Evolutionary conservation across 371 early-diverging fungal genomes (phyloP), one percentile per base, ranked within the genome.

Genomic region (Dichotomocladium elegans): DNA sequence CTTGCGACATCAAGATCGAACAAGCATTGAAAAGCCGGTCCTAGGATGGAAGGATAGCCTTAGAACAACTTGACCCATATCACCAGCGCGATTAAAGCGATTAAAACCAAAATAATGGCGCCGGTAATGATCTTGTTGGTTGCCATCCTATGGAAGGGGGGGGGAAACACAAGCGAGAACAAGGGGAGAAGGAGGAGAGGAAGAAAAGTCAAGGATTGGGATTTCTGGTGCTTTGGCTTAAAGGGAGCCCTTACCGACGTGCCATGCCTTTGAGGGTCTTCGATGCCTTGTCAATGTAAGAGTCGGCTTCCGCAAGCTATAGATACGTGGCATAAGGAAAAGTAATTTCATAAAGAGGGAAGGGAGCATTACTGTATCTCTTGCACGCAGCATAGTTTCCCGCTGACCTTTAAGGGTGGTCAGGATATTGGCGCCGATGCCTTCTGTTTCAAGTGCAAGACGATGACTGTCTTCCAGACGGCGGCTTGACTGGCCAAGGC

Each of bases 251-350:
- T 78, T 82, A 95, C 94, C 93, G 79, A 50, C 92, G 81, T 8
- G 93, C 90, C 98, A 97, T 97, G 40, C 83, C 84, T 64, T 87
- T 87, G 25, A 97, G 74, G 3, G 94, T 90, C 41, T 92, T 85
- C 41, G 89, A 88, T 27, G 93, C 91, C 59, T 88, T 86, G 60
- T 94, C 90, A 47, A 97, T 89, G 64, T 88, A 88, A 11, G 88
- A 79, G 66, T 97, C 95, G 0, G 96, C 94, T 47, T 90, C 90
- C 51, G 82, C 65, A 24, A 95, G 72, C 88, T 90, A 71, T 25
- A 15, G 48, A 2, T 8, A 40, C 17, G 31, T 2, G n/a, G 24
- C 41, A 9, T 21, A 25, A 21, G 28, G 37, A 24, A 21, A 6
- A 41, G 28, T 30, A 27, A 7, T 6, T 24, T 22, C 51, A 40